Base-by-base conservation (phyloP, 2,329 filamentous ascomycete species). In the Aspergillus glaucus region DNA sequence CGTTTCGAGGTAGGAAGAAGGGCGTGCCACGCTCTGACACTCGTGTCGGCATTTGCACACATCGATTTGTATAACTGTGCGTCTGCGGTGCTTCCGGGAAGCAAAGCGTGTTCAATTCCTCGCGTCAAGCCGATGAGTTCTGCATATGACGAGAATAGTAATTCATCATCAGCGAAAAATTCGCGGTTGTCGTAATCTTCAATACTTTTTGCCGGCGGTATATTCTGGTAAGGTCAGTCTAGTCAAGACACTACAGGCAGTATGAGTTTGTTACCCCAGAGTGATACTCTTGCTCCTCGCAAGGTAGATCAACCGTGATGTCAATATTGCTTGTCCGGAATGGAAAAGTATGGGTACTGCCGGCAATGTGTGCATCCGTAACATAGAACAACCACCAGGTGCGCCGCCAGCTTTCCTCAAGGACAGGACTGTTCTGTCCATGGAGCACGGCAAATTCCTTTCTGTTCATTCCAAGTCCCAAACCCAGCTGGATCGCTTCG, bases 351-450 rank as follows among this genome's bases (percentile, higher is more conserved):
- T 58, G 56, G 7, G 55, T 59, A 30, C 49, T 82, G 8, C 86
- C 87, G 3, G 88, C 85, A 54, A 92, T 79, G 77, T 92, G 85
- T 45, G 85, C 87, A 62, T 93, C 88, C 10, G 86, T 79, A n/a
- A 86, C 78, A 62, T 84, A 90, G 7, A 66, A 42, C 44, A 59
- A 53, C 63, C 63, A 65, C 61, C 62, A 66, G 15, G 62, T 65
- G 14, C 63, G 56, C 40, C 63, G 55, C 62, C 86, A 88, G 63
- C 57, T 60, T 46, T 65, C 62, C 17, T 61, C 51, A 14, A 58
- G 22, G 7, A 55, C n/a, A 1, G 51, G 34, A 14, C 50, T 52
- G 2, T 39, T 48, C 22, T 45, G 28, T 36, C 49, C 14, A 21
- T 48, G 43, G 4, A 17, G 9, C 9, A 21, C 8, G 2, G 46